Evolutionary conservation across 2,329 filamentous ascomycete genomes (phyloP).

Genomic region (Pseudovirgaria hyperparasitica): DNA sequence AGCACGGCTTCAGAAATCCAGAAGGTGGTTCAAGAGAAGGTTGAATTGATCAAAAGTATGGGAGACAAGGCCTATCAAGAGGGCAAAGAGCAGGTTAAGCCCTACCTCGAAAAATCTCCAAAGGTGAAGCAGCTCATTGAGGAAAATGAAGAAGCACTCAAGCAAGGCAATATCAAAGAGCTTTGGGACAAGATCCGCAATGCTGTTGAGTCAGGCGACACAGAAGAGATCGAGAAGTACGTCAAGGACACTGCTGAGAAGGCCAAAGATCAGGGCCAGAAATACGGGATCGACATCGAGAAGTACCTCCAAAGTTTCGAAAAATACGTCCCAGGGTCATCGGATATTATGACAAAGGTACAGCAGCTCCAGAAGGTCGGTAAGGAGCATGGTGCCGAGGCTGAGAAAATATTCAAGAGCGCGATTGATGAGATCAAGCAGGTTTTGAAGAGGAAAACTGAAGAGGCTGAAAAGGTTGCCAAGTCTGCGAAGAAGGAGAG

Average conservation of each 20-base stretch:
- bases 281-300: slow-evolving; percentile 40
- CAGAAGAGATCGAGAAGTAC: slow-evolving; percentile 47
- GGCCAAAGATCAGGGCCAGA: slow-evolving; percentile 40
- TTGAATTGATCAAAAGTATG: slow-evolving; percentile 50
- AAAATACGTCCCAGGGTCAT: slow-evolving; percentile 51
- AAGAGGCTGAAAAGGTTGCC: slow-evolving; percentile 8
- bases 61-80: slow-evolving; percentile 63
- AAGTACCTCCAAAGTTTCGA: slow-evolving; percentile 53
- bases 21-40: slow-evolving; percentile 57
- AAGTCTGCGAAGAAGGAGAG: slow-evolving; percentile 6
- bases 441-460: slow-evolving; percentile 6
- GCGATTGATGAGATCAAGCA: slow-evolving; percentile 21
- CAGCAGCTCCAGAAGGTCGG: slow-evolving; percentile 51
- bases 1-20: slow-evolving; percentile 42
- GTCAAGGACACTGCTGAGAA: slow-evolving; percentile 46
- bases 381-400: slow-evolving; percentile 55
- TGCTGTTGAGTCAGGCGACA: slow-evolving; percentile 48
- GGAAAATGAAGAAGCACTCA: slow-evolving; percentile 55
- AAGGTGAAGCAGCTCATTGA: slow-evolving; percentile 60
- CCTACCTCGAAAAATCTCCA: slow-evolving; percentile 64
- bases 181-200: slow-evolving; percentile 50
- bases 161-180: slow-evolving; percentile 52
- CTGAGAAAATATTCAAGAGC: slow-evolving; percentile 55
- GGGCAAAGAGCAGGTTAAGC: slow-evolving; percentile 57
- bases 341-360: slow-evolving; percentile 53